Percentiles rank a stretch among this genome's conserved stretches.
phyloP scores from a whole-genome alignment of 108 stramenopile genomes.

The Fragilaria crotonensis region DNA sequence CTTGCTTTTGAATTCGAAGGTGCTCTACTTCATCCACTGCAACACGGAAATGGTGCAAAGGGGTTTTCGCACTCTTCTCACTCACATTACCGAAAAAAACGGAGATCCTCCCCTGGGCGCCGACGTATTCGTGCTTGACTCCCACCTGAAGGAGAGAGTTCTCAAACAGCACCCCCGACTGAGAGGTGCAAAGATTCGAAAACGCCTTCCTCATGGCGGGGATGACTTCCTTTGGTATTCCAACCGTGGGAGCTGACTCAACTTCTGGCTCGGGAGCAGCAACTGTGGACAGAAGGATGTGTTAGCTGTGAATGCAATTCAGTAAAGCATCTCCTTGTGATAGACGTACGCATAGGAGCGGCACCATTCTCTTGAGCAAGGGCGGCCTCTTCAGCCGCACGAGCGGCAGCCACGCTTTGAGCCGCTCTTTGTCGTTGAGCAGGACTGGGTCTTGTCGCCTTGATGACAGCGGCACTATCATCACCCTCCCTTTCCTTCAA shows the following conservation, averaged over 20 bases:
- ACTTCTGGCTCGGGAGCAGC: no score
- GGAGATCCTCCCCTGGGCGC: conserved; percentile 84
- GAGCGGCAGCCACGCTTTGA: conserved; percentile 54
- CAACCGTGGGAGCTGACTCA: conserved; percentile 31
- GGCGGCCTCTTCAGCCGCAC: conserved; percentile 57
- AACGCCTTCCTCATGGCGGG: conserved; percentile 88
- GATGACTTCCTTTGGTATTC: conserved; percentile 85
- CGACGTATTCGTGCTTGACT: conserved; percentile 86
- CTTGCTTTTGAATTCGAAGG: conserved; percentile 79
- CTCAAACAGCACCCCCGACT: conserved; percentile 85
- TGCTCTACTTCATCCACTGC: conserved; percentile 72
- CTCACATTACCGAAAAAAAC: conserved; percentile 84
- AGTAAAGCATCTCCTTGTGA: conserved; percentile 10
- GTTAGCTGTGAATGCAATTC: no score
- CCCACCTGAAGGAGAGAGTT: conserved; percentile 81
- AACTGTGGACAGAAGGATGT: no score
- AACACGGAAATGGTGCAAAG: conserved; percentile 65
- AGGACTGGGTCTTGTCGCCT: conserved; percentile 77
- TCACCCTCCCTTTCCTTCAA: conserved; percentile 80
- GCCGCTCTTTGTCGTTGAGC: conserved; percentile 71
- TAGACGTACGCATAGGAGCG: not conserved
- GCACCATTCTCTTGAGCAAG: conserved; percentile 9
- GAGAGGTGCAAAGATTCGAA: conserved; percentile 79
- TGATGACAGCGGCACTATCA: conserved; percentile 76
- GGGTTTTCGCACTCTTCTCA: conserved; percentile 19